Evolutionary conservation across 1,284 basidiomycete genomes (phyloP).

Genomic region (Boletus semigastroideus): DNA sequence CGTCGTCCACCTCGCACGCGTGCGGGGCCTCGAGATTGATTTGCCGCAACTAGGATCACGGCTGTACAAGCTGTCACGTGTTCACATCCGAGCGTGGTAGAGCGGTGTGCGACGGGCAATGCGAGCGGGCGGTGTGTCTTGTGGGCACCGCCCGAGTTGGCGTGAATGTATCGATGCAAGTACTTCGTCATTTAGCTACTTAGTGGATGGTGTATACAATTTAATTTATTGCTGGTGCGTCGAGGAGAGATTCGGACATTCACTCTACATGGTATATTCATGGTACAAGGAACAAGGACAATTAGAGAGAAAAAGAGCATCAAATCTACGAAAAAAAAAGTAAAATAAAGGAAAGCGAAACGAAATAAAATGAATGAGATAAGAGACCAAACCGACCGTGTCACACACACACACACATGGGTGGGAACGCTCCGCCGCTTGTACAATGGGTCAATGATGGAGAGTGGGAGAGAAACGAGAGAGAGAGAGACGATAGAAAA

Average conservation of each 20-base stretch:
- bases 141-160: constrained; percentile 57
- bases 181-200: no score
- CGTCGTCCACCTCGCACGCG: no score
- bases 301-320: constrained; percentile 5
- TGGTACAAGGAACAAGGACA: constrained; percentile 15
- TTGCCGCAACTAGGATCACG: no score
- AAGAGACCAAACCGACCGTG: constrained; percentile 31
- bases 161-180: background rate
- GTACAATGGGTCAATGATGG: constrained; percentile 14
- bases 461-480: background rate
- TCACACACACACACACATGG: constrained; percentile 20
- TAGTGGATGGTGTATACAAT: background rate
- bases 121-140: constrained; percentile 73
- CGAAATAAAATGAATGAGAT: background rate
- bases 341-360: background rate
- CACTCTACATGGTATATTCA: constrained; percentile 22
- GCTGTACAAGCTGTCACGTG: constrained; percentile 84
- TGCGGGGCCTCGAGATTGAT: no score
- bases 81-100: constrained; percentile 73
- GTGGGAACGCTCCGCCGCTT: constrained; percentile 15
- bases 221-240: no score
- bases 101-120: constrained; percentile 73
- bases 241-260: no score
- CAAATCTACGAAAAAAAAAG: constrained; percentile 4
- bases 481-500: constrained; percentile 21